A percentile compares a stretch with the other conserved stretches of the same genome.
Conservation (phyloP, 306 rosid species). For the Quillaja saponaria region DNA sequence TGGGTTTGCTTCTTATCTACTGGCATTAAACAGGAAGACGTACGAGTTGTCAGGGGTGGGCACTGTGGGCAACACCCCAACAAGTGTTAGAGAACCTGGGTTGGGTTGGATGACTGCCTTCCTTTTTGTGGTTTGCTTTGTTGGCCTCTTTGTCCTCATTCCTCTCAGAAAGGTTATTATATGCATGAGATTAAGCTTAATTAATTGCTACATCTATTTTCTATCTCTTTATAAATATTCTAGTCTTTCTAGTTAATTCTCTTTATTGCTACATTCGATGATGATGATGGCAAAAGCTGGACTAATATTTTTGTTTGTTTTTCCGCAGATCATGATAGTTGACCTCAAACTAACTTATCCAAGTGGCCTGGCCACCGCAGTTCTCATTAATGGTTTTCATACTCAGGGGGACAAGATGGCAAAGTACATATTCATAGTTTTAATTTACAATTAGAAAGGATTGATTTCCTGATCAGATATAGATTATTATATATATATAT, state of each 20-base stretch:
- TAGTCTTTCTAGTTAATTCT: not conserved
- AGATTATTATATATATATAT: not conserved
- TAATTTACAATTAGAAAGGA: not conserved
- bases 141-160: slow-evolving; percentile 87
- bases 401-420: slow-evolving; percentile 87
- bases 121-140: slow-evolving; percentile 88
- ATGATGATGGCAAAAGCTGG: no score
- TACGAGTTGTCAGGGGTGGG: slow-evolving; percentile 74
- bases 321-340: slow-evolving; percentile 78
- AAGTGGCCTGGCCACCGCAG: slow-evolving; percentile 93
- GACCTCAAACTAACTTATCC: slow-evolving; percentile 87
- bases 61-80: slow-evolving; percentile 59
- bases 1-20: slow-evolving; percentile 84
- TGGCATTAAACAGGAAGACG: slow-evolving; percentile 77
- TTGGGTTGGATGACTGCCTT: slow-evolving; percentile 85
- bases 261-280: no score
- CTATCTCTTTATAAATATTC: not conserved
- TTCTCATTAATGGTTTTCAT: slow-evolving; percentile 94
- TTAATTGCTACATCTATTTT: not conserved
- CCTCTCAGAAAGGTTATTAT: slow-evolving; percentile 94
- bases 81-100: slow-evolving; percentile 67
- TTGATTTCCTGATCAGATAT: no score
- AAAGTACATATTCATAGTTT: slow-evolving; percentile 41
- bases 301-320: not conserved
- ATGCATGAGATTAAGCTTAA: no score